These are phyloP conservation scores for Cladosporium phlei DNA, from an alignment of 2,329 filamentous ascomycete species.

Conservation along the genomic window DNA sequence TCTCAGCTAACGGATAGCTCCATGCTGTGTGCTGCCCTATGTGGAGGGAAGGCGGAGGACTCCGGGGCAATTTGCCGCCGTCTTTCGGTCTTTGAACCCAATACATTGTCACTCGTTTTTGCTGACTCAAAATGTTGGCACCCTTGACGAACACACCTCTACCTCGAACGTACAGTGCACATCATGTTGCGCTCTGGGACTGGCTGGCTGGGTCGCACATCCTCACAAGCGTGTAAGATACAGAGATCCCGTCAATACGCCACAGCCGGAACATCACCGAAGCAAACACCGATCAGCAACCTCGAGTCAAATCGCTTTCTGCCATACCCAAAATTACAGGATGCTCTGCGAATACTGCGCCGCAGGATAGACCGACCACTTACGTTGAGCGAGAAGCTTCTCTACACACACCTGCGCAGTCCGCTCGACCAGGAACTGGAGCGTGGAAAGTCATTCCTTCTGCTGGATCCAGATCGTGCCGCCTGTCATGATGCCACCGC, in stretches of 20 bases:
- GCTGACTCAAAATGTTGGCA: too few species aligned
- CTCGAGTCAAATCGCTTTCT: constrained; percentile 95
- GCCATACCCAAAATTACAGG: constrained; percentile 98
- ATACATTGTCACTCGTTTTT: too few species aligned
- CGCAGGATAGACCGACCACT: constrained; percentile 84
- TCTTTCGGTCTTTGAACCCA: too few species aligned
- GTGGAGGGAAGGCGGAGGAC: too few species aligned
- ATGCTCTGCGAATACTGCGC: constrained; percentile 90
- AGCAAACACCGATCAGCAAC: constrained; percentile 66
- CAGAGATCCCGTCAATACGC: background rate
- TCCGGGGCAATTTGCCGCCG: too few species aligned
- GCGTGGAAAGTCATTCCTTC: constrained; percentile 92
- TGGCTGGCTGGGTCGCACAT: background rate
- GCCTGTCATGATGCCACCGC: constrained; percentile 99
- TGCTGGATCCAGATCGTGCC: constrained; percentile 92
- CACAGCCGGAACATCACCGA: background rate
- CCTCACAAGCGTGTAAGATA: background rate
- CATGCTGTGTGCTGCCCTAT: too few species aligned
- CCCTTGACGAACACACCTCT: too few species aligned
- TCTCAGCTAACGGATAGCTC: too few species aligned
- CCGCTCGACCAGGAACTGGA: constrained; percentile 93
- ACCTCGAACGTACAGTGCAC: too few species aligned
- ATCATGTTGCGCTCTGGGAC: too few species aligned
- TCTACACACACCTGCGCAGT: constrained; percentile 98
- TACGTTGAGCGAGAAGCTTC: constrained; percentile 94